These are phyloP conservation scores for Starmera stellimalicola DNA, from an alignment of 1,139 yeast species.

Conservation along the genomic window DNA sequence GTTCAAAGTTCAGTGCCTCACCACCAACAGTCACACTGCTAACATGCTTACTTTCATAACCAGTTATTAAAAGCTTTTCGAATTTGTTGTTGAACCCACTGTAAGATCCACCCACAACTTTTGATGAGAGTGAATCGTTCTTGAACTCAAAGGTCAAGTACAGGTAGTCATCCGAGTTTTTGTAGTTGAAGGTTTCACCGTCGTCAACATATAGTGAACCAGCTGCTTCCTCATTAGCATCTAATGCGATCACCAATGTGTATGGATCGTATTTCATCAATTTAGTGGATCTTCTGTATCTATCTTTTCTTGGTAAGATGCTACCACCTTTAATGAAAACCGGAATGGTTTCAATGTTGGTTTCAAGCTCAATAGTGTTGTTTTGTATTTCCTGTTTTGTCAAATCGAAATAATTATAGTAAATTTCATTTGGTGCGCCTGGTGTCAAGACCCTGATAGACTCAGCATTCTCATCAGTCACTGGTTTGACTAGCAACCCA, in stretches of 20 bases:
- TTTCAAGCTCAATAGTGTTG: constrained; percentile 30
- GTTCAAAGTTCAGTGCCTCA: constrained; percentile 25
- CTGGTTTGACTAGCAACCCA: constrained; percentile 77
- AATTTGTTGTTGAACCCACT: constrained; percentile 25
- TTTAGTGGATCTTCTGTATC: constrained; percentile 72
- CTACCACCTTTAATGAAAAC: constrained; percentile 72
- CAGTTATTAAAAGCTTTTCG: constrained; percentile 54
- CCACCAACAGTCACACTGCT: constrained; percentile 30
- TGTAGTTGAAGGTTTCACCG: constrained; percentile 62
- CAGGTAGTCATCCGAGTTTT: constrained; percentile 38
- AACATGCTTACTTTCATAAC: constrained; percentile 18
- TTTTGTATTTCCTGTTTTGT: constrained; percentile 22
- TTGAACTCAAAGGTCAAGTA: constrained; percentile 28
- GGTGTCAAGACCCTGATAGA: constrained; percentile 51
- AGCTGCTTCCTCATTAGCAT: constrained; percentile 37
- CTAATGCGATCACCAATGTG: constrained; percentile 60
- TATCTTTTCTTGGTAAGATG: constrained; percentile 54
- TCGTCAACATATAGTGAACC: constrained; percentile 71
- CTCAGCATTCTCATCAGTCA: constrained; percentile 46
- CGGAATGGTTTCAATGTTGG: constrained; percentile 60
- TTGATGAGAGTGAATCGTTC: constrained; percentile 20
- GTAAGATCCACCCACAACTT: constrained; percentile 17
- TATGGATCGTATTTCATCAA: constrained; percentile 80
- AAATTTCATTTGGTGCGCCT: constrained; percentile 42
- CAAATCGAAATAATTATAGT: constrained; percentile 48